Conservation (phyloP, 2,329 filamentous ascomycete genomes). For the Fusarium subtropicale region DNA sequence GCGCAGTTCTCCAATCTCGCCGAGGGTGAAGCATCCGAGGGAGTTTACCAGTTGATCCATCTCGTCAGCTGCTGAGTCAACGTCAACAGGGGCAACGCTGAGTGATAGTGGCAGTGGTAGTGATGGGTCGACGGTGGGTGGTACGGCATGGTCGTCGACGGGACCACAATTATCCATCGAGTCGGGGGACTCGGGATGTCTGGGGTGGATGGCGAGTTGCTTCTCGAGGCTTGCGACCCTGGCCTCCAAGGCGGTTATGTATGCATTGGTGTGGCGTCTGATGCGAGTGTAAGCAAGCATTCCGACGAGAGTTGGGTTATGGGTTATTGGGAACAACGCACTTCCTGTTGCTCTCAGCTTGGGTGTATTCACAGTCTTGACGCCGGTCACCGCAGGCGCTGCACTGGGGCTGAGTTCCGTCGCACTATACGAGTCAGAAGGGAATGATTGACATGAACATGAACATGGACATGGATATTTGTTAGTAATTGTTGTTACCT, state of each 20-base stretch:
- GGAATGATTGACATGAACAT: too few relatives aligned
- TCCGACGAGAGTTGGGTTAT: neutral
- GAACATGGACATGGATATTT: too few relatives aligned
- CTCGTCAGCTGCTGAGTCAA: neutral
- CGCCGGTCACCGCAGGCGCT: neutral
- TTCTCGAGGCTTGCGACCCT: neutral
- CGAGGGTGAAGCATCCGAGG: neutral
- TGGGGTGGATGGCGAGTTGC: neutral
- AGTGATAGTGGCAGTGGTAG: too few relatives aligned
- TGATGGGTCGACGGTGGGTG: neutral
- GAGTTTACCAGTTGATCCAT: neutral
- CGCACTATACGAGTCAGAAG: neutral
- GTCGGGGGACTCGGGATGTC: neutral
- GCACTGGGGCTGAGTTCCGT: neutral
- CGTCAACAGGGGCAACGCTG: neutral
- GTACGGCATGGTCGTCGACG: neutral
- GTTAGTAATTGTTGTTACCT: neutral
- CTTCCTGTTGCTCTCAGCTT: neutral
- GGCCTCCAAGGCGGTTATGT: neutral
- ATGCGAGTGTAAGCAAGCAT: neutral
- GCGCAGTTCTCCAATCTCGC: neutral
- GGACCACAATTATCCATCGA: neutral
- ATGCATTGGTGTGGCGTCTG: neutral
- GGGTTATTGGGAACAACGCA: neutral
- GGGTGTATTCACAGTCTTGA: neutral